Evolutionary conservation across 345 rosid species (phyloP).

Genomic region (Moricandia moricandioides): DNA sequence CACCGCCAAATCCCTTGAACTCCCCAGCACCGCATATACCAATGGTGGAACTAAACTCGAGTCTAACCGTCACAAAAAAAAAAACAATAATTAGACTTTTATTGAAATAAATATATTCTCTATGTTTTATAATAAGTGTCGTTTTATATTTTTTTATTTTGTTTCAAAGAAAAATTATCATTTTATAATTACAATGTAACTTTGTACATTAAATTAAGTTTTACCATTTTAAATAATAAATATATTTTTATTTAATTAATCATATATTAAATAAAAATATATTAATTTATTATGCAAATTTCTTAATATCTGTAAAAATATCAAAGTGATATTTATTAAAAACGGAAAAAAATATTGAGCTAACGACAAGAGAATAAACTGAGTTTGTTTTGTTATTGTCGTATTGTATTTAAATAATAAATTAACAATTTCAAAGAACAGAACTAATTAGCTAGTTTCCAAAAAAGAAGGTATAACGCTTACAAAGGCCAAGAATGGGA

Average conservation of each 20-base stretch:
- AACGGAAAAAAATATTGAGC: not conserved
- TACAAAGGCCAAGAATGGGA: constrained; percentile 91
- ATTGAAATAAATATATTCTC: not conserved
- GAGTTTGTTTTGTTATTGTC: not conserved
- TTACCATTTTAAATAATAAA: too few species aligned
- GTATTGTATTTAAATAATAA: not conserved
- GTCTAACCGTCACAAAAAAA: constrained; percentile 42
- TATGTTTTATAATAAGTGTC: too few species aligned
- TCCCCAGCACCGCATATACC: constrained; percentile 94
- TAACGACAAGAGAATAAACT: not conserved
- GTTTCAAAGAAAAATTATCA: too few species aligned
- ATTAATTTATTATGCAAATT: too few species aligned
- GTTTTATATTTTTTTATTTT: too few species aligned
- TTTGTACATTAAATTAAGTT: too few species aligned
- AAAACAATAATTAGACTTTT: not conserved
- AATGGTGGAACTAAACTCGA: constrained; percentile 94
- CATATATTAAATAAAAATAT: too few species aligned
- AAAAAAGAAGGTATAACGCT: constrained; percentile 21
- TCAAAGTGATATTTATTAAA: too few species aligned
- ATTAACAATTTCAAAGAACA: not conserved
- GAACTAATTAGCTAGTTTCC: not conserved
- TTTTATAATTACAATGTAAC: too few species aligned
- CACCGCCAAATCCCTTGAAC: constrained; percentile 88
- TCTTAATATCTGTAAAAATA: too few species aligned
- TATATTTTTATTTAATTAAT: too few species aligned